These are phyloP conservation scores for Ophiocordyceps camponoti-leonardi DNA, from an alignment of 2,329 filamentous ascomycete species.

Conservation along the genomic window DNA sequence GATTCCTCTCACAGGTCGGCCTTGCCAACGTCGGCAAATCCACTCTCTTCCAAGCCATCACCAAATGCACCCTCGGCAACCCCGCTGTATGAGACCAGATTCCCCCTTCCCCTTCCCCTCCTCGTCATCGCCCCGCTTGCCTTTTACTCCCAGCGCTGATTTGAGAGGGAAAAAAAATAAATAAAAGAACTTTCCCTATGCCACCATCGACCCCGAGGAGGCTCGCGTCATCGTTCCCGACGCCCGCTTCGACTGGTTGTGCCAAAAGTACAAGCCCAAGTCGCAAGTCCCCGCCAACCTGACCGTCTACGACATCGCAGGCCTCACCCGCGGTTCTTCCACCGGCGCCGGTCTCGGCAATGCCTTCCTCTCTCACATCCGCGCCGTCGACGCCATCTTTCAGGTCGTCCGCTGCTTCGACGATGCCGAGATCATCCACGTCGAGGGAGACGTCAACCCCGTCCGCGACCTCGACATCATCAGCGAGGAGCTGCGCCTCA, in stretches of 20 bases:
- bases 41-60: constrained; percentile 98
- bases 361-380: constrained; percentile 94
- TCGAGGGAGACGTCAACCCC: constrained; percentile 96
- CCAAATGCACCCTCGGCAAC: constrained; percentile 92
- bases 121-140: constrained; percentile 13
- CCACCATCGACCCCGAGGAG: constrained; percentile 97
- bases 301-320: constrained; percentile 97
- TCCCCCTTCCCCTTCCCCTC: no score
- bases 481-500: constrained; percentile 86
- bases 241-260: constrained; percentile 89
- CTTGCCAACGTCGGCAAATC: constrained; percentile 99
- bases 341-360: constrained; percentile 96
- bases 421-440: constrained; percentile 98
- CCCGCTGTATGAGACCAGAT: constrained; percentile 54
- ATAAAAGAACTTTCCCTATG: constrained; percentile 84
- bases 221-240: constrained; percentile 94
- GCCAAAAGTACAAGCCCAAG: constrained; percentile 94
- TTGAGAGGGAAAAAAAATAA: no score
- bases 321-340: constrained; percentile 86
- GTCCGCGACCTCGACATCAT: constrained; percentile 91
- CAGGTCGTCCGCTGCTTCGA: constrained; percentile 95
- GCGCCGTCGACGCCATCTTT: constrained; percentile 95
- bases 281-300: constrained; percentile 92
- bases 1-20: constrained; percentile 52
- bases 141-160: constrained; percentile 9